phyloP scores from a whole-genome alignment of 2,329 filamentous ascomycete species.

The Hypoxylon sp. region DNA sequence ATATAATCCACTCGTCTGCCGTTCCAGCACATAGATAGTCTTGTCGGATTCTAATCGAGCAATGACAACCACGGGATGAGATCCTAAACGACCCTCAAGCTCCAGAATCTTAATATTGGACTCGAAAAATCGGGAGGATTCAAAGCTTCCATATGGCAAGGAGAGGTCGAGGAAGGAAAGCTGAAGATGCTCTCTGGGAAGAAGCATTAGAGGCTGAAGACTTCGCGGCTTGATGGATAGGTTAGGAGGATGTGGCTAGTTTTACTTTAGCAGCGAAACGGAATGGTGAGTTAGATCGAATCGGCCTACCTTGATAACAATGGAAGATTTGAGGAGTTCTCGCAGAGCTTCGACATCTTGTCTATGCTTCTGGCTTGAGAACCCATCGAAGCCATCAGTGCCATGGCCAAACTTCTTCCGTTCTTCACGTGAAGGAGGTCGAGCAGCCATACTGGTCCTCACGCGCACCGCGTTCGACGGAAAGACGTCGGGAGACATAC shows the following conservation, averaged over 20 bases:
- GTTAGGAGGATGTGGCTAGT: constrained; percentile 69
- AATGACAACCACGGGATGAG: constrained; percentile 70
- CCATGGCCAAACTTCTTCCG: constrained; percentile 57
- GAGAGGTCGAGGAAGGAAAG: constrained; percentile 74
- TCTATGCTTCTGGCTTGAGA: constrained; percentile 56
- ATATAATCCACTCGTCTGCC: constrained; percentile 73
- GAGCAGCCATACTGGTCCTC: constrained; percentile 58
- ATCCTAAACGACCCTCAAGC: constrained; percentile 71
- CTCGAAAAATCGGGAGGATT: constrained; percentile 70
- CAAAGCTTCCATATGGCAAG: constrained; percentile 64
- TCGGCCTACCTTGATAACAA: constrained; percentile 66
- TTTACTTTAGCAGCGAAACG: constrained; percentile 25
- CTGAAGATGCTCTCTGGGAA: constrained; percentile 72
- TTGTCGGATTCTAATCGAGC: constrained; percentile 70
- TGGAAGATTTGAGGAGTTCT: constrained; percentile 66
- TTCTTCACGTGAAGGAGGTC: constrained; percentile 57
- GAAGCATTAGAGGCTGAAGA: constrained; percentile 72
- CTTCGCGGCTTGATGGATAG: constrained; percentile 67
- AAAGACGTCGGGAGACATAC: constrained; percentile 55
- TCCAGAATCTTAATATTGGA: constrained; percentile 75
- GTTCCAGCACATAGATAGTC: constrained; percentile 75
- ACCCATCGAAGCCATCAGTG: constrained; percentile 33
- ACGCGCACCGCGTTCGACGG: constrained; percentile 66
- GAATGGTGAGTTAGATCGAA: constrained; percentile 24
- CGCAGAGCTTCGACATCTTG: constrained; percentile 62